Base-by-base conservation (phyloP, 2,329 filamentous ascomycete species). In the Arthrobotrys pseudoclavata region DNA sequence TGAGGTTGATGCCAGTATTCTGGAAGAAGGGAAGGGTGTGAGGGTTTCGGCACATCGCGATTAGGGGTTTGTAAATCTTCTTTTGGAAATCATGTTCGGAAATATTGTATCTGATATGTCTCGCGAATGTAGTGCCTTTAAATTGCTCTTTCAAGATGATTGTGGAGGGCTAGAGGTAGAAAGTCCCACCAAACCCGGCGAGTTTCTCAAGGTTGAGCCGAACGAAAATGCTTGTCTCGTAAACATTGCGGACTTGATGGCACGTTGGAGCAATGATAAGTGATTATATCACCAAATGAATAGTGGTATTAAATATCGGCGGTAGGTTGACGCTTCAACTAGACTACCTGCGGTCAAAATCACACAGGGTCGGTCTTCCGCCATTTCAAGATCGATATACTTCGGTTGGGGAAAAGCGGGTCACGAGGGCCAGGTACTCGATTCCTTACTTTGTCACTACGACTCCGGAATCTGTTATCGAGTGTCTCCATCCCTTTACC, bases 1-100 rank as follows among this genome's bases (percentile, higher is more conserved):
- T 3, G 82, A 85, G 6, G 81, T 86, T n/a, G 82, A 84, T 12
- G 83, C 83, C 1, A 81, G 82, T 20, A 82, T 81, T 26, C 68
- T 86, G 10, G 84, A 84, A 53, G 81, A 81, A 29, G 81, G 82
- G 9, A 80, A 80, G 20, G 82, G 83, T 40, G 82, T 83, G 10
- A 83, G 86, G n/a, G 85, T 86, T 80, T 83, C 84, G 0, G 84
- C 85, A 0, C 86, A 87, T 80, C 86, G 84, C 3, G 86, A 87
- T 75, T 87, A 85, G 85, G 84, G 80, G 77, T 81, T 10, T 4
- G 60, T 61, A 62, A n/a, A 10, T 2, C 3, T 12, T 3, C 3
- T 42, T 18, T 10, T 50, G 1, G 18, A 7, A 15, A 24, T 13
- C 6, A 12, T 50, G 10, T 24, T 22, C 10, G 47, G 3, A 24